Conservation (phyloP, 2,329 filamentous ascomycete genomes). For the Pestalotiopsis sp. region DNA sequence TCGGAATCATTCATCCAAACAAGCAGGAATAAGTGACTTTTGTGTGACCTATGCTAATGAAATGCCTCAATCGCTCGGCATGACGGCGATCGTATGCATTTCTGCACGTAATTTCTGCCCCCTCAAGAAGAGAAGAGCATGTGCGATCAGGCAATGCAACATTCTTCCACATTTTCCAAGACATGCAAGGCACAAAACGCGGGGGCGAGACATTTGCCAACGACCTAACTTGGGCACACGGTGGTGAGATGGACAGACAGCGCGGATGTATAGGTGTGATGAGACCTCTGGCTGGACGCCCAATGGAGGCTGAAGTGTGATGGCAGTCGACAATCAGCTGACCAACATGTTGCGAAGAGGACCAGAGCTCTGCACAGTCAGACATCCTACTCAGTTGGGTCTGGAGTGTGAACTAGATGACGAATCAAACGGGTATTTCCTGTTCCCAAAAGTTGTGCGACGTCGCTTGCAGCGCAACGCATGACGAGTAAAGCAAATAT, state of each 20-base stretch:
- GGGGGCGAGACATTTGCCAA: neutral
- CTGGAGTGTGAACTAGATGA: neutral
- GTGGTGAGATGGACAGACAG: neutral
- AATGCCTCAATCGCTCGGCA: neutral
- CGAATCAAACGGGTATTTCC: neutral
- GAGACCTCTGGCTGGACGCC: neutral
- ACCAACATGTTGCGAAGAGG: neutral
- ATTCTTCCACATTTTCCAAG: too few relatives aligned
- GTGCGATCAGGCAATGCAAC: neutral
- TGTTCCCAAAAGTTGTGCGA: neutral
- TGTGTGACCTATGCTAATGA: neutral
- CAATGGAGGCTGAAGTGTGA: slow-evolving; percentile 1
- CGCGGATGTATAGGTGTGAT: neutral
- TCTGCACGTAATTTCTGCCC: neutral
- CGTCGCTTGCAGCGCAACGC: neutral
- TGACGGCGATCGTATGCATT: neutral
- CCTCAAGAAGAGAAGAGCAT: neutral
- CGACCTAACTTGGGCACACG: neutral
- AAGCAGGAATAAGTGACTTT: neutral
- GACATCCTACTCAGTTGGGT: neutral
- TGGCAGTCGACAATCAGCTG: neutral
- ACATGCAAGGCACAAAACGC: neutral
- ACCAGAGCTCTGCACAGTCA: neutral
- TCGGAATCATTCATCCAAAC: neutral
- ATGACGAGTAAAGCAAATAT: neutral